These are phyloP conservation scores for Nicotiana tabacum DNA, from an alignment of 257 asterid genomes.

Conservation along the genomic window DNA sequence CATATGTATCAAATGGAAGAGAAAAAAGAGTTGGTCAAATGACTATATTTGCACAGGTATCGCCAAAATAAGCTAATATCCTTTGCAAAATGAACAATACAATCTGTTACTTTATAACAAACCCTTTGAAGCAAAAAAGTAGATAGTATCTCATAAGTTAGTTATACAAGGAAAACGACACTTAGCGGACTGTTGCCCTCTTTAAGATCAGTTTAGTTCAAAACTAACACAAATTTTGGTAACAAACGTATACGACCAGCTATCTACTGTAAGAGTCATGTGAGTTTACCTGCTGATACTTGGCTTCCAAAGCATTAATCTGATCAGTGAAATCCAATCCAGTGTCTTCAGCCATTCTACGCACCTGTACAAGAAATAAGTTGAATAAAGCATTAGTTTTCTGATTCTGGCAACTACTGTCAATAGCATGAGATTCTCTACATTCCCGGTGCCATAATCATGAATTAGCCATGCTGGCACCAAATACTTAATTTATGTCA, in stretches of 20 bases:
- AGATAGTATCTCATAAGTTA: background rate
- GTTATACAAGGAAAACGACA: background rate
- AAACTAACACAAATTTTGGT: background rate
- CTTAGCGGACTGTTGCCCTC: background rate
- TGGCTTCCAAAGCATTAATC: conserved; percentile 64
- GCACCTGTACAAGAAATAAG: conserved; percentile 43
- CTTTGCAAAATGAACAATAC: background rate
- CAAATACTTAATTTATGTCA: background rate
- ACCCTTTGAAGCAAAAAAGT: background rate
- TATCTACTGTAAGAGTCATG: background rate
- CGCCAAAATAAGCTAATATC: background rate
- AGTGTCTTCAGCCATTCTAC: conserved; percentile 84
- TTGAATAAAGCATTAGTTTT: background rate
- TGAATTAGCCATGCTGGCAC: background rate
- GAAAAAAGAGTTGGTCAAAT: conserved; percentile 8
- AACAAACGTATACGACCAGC: background rate
- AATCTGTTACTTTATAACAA: background rate
- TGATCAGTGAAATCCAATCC: conserved; percentile 84
- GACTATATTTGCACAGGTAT: background rate
- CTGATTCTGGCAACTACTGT: background rate
- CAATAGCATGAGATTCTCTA: background rate
- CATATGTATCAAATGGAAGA: background rate
- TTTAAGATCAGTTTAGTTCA: background rate
- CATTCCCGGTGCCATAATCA: background rate
- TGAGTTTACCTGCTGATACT: conserved; percentile 66